Evolutionary conservation across 2,329 filamentous ascomycete species (phyloP).

Genomic region (Pezicula carpinea): DNA sequence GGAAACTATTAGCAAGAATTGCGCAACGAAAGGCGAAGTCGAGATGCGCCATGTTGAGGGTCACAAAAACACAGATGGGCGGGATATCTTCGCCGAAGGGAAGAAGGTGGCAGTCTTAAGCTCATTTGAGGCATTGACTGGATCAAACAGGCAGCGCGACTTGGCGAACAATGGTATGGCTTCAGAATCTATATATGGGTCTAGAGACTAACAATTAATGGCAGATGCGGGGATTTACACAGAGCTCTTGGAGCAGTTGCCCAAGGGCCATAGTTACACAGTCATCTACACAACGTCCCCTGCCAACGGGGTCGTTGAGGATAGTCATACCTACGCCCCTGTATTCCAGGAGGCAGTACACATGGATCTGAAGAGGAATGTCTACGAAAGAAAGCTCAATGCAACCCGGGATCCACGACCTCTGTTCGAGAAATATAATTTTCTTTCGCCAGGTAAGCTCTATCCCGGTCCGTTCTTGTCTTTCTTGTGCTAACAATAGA

Average conservation of each 20-base stretch:
- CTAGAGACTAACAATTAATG: constrained; percentile 3
- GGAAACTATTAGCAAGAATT: constrained; percentile 42
- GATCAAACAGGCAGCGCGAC: constrained; percentile 37
- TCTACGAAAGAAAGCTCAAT: constrained; percentile 33
- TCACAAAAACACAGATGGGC: not conserved
- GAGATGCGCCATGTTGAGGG: not conserved
- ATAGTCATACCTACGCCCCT: constrained; percentile 56
- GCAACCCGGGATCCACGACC: constrained; percentile 41
- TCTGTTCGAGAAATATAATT: constrained; percentile 91
- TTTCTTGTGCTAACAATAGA: constrained; percentile 2
- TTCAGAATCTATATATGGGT: not conserved
- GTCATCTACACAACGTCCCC: constrained; percentile 71
- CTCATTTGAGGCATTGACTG: constrained; percentile 36
- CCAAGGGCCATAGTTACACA: constrained; percentile 51
- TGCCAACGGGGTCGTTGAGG: constrained; percentile 27
- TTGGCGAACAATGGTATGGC: constrained; percentile 44
- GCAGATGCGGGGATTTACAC: constrained; percentile 21
- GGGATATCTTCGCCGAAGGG: not conserved
- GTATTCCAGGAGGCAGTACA: constrained; percentile 60
- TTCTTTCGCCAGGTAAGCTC: constrained; percentile 75
- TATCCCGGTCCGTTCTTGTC: not conserved
- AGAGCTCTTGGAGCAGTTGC: constrained; percentile 31
- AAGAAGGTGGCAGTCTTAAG: constrained; percentile 33
- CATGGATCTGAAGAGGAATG: constrained; percentile 66
- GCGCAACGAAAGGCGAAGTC: constrained; percentile 34